Percentiles rank a stretch among this genome's conserved stretches.
Conservation (phyloP, 306 rosid species). For the Dryas alaskensis region DNA sequence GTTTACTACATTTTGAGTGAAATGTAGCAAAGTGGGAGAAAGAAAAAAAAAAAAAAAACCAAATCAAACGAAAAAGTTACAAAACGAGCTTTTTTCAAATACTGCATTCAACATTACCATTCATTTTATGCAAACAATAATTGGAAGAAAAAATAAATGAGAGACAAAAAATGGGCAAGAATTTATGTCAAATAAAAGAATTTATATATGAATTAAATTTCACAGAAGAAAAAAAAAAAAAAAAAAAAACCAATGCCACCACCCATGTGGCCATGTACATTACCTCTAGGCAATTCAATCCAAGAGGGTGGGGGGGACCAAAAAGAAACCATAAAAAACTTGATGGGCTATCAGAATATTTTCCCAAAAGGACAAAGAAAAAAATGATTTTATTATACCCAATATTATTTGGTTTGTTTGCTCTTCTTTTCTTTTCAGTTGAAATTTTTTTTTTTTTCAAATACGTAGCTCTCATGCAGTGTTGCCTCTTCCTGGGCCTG, state of each 20-base stretch:
- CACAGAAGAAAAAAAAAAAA: slow-evolving; percentile 7
- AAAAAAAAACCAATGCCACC: slow-evolving; percentile 36
- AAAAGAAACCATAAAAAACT: neutral
- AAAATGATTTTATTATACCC: slow-evolving; percentile 23
- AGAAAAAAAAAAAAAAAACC: neutral
- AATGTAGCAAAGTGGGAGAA: slow-evolving; percentile 1
- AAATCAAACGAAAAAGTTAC: no score
- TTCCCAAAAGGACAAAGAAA: neutral
- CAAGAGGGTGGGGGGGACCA: slow-evolving; percentile 17
- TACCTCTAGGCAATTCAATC: slow-evolving; percentile 34
- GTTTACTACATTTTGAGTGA: neutral
- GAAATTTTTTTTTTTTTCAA: neutral
- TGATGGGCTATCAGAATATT: slow-evolving; percentile 13
- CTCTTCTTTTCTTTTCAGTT: neutral
- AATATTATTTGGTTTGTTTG: slow-evolving; percentile 18
- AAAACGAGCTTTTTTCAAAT: no score
- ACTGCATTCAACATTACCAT: neutral
- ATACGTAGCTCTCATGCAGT: slow-evolving; percentile 1
- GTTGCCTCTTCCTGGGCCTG: slow-evolving; percentile 36
- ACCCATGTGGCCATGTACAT: slow-evolving; percentile 62
- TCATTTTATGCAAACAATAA: neutral
- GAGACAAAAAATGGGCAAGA: neutral
- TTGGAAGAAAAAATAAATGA: neutral
- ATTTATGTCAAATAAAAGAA: slow-evolving; percentile 52
- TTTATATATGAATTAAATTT: slow-evolving; percentile 55